Conservation (phyloP, 768 basidiomycete genomes). For the Mycena vulgaris region DNA sequence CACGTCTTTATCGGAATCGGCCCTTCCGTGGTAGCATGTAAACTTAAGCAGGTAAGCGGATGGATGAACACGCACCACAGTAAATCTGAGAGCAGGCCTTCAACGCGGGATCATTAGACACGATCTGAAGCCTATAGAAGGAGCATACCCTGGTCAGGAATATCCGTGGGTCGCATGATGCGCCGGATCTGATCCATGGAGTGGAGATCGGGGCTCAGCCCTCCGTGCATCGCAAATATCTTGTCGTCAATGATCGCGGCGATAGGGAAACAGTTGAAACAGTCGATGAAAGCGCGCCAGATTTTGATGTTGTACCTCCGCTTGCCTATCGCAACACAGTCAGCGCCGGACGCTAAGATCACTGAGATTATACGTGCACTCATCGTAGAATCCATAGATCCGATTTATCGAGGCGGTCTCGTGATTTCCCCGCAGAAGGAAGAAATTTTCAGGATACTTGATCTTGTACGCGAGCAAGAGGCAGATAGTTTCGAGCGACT, state of each 20-base stretch:
- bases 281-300: constrained; percentile 99
- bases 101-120: neutral
- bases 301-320: constrained; percentile 99
- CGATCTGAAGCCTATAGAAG: neutral
- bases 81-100: neutral
- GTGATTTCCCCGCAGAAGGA: constrained; percentile 27
- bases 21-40: constrained; percentile 43
- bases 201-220: constrained; percentile 95
- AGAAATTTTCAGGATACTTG: neutral
- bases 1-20: constrained; percentile 99
- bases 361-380: constrained; percentile 2
- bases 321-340: constrained; percentile 79
- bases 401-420: constrained; percentile 27
- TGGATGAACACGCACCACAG: neutral
- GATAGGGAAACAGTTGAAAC: constrained; percentile 99
- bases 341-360: neutral
- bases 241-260: constrained; percentile 99
- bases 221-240: constrained; percentile 99
- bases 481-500: neutral
- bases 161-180: constrained; percentile 98
- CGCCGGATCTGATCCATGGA: constrained; percentile 99
- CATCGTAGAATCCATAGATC: constrained; percentile 31
- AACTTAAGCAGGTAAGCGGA: neutral
- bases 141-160: constrained; percentile 89
- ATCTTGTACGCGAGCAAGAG: neutral